Conservation (phyloP, 352 stramenopile species). For the Globisporangium apiculatum region DNA sequence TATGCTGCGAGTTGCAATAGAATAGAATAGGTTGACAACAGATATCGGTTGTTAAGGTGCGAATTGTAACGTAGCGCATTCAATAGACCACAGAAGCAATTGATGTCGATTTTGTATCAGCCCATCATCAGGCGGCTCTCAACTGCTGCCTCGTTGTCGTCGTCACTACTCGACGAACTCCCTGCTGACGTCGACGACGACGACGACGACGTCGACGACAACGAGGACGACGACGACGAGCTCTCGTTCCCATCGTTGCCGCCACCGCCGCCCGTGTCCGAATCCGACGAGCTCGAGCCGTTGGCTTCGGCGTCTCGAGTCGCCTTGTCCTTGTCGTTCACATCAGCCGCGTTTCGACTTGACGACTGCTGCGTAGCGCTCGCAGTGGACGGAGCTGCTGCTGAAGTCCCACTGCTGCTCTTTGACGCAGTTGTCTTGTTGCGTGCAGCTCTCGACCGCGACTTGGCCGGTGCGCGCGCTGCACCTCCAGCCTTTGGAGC, state of each 20-base stretch:
- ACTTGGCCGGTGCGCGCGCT: constrained; percentile 1
- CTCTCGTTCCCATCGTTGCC: constrained; percentile 35
- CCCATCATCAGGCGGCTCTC: no score
- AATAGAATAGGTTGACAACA: no score
- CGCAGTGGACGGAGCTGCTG: background rate
- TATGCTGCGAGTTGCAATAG: no score
- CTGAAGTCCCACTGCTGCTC: background rate
- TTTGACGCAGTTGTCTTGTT: background rate
- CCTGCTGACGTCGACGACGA: constrained; percentile 28
- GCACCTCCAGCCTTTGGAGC: background rate
- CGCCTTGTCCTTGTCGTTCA: background rate
- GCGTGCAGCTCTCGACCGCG: background rate
- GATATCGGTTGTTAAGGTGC: no score
- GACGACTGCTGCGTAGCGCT: background rate
- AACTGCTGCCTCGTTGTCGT: constrained; percentile 14
- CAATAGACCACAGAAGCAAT: no score
- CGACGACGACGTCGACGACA: constrained; percentile 22
- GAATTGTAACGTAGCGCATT: no score
- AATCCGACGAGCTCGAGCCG: background rate
- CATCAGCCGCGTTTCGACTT: no score
- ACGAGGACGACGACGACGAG: constrained; percentile 40
- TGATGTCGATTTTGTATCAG: no score
- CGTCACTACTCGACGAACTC: constrained; percentile 41
- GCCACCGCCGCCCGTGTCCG: background rate
- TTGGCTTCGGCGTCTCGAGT: background rate